Evolutionary conservation across 345 rosid species (phyloP).

Genomic region (Turnera subulata): DNA sequence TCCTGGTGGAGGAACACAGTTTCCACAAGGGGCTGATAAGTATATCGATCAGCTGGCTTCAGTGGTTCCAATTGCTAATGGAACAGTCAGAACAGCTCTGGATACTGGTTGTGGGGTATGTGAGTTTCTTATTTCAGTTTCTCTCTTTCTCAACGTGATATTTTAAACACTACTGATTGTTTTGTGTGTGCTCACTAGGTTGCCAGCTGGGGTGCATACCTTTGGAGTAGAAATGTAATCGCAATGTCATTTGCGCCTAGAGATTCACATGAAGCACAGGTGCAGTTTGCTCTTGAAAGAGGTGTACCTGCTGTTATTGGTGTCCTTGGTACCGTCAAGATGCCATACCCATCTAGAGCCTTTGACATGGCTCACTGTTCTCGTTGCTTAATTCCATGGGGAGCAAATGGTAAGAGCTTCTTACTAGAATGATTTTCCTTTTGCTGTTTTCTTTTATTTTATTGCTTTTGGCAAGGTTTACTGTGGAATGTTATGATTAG

Average conservation of each 20-base stretch:
- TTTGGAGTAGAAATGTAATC: constrained; percentile 93
- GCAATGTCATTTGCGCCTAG: constrained; percentile 99
- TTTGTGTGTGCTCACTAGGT: constrained; percentile 43
- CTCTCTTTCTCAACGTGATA: neutral
- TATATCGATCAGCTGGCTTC: constrained; percentile 94
- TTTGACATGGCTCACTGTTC: constrained; percentile 99
- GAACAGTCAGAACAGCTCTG: constrained; percentile 91
- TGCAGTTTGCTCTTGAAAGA: constrained; percentile 96
- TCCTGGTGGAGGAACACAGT: constrained; percentile 99
- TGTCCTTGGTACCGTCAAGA: constrained; percentile 87
- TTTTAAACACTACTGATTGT: neutral
- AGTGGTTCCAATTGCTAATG: constrained; percentile 79
- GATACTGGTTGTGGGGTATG: constrained; percentile 99
- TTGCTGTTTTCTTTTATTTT: neutral
- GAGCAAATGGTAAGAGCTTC: constrained; percentile 66
- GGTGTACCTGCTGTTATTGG: constrained; percentile 99
- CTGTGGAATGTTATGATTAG: constrained; percentile 1
- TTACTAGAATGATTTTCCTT: constrained; percentile 2
- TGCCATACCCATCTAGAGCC: constrained; percentile 89
- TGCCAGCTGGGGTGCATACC: constrained; percentile 98
- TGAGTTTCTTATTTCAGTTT: constrained; percentile 1
- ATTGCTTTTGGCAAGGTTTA: constrained; percentile 4
- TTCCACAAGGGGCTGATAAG: constrained; percentile 97
- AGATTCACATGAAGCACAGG: constrained; percentile 99
- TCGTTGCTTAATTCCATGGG: constrained; percentile 98